Evolutionary conservation across 2,329 filamentous ascomycete genomes (phyloP), one percentile per base, ranked within the genome.

Genomic region (Colletotrichum sp.): DNA sequence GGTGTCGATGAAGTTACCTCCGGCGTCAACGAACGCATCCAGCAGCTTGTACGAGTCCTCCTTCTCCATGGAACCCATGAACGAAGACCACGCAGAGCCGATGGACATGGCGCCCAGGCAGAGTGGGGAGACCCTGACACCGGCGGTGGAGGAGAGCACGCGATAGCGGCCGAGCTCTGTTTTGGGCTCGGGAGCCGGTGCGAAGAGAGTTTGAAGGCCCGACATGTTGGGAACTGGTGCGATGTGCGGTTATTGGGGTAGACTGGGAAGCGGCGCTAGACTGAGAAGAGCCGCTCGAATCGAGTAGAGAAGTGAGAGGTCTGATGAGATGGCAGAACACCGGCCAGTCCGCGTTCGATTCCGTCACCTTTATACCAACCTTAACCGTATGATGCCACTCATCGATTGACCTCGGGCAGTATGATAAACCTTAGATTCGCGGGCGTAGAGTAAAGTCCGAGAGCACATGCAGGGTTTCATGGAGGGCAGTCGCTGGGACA

Each of bases 1-100:
- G 1, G 91, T 93, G 82, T 94, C 93, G 80, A 94, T 92, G 82
- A 94, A 93, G 84, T 94, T 94, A 16, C 93, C 92, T 6, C 92
- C 92, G 0, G 87, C 84, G 18, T 86, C 85, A 68, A 85, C 87
- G 82, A 88, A 93, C 72, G 86, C 87, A 78, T 93, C 91, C 2
- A 93, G 85, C 6, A 94, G 86, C 65, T 87, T 85, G 79, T 92
- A 92, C 0, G 88, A 83, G 13, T 85, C 80, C 34, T 90, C 87
- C 80, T 93, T 91, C 80, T 85, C 84, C 83, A 90, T 90, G 68
- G 86, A 86, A 15, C 91, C 91, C 85, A 92, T 85, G 26, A 83
- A 79, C 0, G 80, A 74, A 8, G 79, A 81, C 87, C 87, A 90
- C 6, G 86, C 84, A 12, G 84, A 82, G 28, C 89, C 89, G 75